These are phyloP conservation scores for Citrus reticulata DNA, from an alignment of 345 rosid species.

Conservation along the genomic window DNA sequence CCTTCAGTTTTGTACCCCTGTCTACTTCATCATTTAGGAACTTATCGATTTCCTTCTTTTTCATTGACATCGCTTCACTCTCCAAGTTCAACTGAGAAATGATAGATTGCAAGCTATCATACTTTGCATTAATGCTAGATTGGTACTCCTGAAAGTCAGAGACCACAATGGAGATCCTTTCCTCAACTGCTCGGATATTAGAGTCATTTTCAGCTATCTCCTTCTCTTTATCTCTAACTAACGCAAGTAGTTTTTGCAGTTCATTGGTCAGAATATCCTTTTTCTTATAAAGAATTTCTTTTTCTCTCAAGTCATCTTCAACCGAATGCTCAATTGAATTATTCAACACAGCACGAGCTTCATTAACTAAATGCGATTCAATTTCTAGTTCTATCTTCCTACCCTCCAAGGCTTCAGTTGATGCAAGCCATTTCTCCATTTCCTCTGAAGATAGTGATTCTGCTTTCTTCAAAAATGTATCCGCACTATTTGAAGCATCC, in stretches of 20 bases:
- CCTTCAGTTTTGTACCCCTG: slow-evolving; percentile 58
- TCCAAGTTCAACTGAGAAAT: slow-evolving; percentile 47
- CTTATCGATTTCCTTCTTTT: slow-evolving; percentile 56
- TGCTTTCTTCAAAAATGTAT: slow-evolving; percentile 42
- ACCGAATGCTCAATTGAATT: slow-evolving; percentile 48
- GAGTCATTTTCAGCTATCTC: slow-evolving; percentile 62
- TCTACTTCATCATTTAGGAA: slow-evolving; percentile 44
- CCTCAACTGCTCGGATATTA: slow-evolving; percentile 51
- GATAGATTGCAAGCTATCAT: slow-evolving; percentile 37
- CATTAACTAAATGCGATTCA: slow-evolving; percentile 51
- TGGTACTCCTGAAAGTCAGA: slow-evolving; percentile 58
- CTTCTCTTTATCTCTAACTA: slow-evolving; percentile 64
- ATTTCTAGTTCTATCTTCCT: slow-evolving; percentile 65
- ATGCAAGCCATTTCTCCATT: slow-evolving; percentile 59
- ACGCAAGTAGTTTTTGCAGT: slow-evolving; percentile 59
- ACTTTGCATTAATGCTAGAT: slow-evolving; percentile 44
- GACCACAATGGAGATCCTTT: slow-evolving; percentile 47
- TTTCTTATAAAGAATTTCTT: slow-evolving; percentile 42
- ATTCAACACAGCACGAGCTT: slow-evolving; percentile 40
- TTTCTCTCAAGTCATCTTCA: slow-evolving; percentile 54
- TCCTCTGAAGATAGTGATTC: slow-evolving; percentile 38
- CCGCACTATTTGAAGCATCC: slow-evolving; percentile 64
- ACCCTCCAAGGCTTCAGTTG: slow-evolving; percentile 55
- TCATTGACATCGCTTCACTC: slow-evolving; percentile 41
- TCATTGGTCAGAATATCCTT: slow-evolving; percentile 48